Conservation (phyloP, 2,329 filamentous ascomycete species). For the Thelonectria rubi region DNA sequence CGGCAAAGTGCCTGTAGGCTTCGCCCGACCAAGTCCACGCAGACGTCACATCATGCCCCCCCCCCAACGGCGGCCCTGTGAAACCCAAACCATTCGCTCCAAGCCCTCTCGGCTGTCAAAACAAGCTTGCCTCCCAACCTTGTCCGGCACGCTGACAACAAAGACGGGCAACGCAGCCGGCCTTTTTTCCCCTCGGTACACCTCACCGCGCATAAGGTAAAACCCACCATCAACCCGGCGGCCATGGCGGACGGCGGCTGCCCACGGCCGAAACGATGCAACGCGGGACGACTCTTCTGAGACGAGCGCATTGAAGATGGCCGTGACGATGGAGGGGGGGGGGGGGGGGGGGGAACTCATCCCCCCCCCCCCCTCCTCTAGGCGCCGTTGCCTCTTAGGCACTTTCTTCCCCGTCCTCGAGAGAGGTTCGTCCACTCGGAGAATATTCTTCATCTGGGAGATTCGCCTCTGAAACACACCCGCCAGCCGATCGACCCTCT, state of each 20-base stretch:
- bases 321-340: not conserved
- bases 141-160: not conserved
- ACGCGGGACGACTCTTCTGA: not conserved
- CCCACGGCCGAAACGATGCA: not conserved
- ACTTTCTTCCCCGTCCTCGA: not conserved
- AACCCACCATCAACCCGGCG: not conserved
- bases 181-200: not conserved
- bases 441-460: constrained; percentile 25
- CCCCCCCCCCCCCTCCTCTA: not conserved
- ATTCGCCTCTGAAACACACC: constrained; percentile 30
- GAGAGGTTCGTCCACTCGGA: constrained; percentile 19
- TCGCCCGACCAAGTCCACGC: not conserved
- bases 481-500: constrained; percentile 23
- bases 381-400: not conserved
- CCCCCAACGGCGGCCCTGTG: not conserved
- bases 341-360: not conserved
- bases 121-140: not conserved
- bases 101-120: not conserved
- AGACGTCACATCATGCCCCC: not conserved
- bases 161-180: not conserved
- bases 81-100: not conserved
- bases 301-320: not conserved
- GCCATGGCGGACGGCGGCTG: not conserved
- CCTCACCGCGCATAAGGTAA: not conserved
- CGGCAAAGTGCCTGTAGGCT: too few species aligned